Percentiles rank a stretch among this genome's conserved stretches.
Conservation (phyloP, 208 protist species). For the Trypanosoma rangeli region DNA sequence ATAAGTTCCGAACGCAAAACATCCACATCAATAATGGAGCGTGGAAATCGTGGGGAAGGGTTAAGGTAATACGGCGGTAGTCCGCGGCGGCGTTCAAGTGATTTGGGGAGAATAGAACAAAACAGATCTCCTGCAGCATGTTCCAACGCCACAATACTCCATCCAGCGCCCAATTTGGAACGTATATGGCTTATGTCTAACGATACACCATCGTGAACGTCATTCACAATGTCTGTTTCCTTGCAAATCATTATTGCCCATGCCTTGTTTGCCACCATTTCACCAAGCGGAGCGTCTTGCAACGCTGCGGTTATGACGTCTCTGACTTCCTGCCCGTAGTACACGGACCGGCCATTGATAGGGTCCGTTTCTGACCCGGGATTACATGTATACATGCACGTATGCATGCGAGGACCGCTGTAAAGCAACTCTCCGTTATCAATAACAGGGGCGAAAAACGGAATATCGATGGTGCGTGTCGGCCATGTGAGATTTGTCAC, state of each 20-base stretch:
- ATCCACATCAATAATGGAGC: conserved; percentile 30
- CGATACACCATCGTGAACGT: conserved; percentile 7
- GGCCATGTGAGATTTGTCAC: conserved; percentile 60
- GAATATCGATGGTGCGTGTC: conserved; percentile 28
- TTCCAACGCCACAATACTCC: conserved; percentile 50
- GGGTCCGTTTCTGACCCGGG: conserved; percentile 70
- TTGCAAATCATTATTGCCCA: conserved; percentile 52
- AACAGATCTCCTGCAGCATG: conserved; percentile 37
- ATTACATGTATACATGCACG: conserved; percentile 76
- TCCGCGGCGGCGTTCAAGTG: conserved; percentile 59
- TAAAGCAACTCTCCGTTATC: conserved; percentile 58
- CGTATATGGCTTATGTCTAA: conserved; percentile 31
- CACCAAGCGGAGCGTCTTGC: conserved; percentile 54
- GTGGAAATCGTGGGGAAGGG: conserved; percentile 60
- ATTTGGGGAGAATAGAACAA: conserved; percentile 60
- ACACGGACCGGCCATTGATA: conserved; percentile 53
- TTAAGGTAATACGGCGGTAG: conserved; percentile 46
- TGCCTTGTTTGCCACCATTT: conserved; percentile 74
- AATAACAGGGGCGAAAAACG: conserved; percentile 41
- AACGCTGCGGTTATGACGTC: conserved; percentile 55
- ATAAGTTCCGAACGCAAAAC: conserved; percentile 20
- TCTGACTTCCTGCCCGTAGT: conserved; percentile 65
- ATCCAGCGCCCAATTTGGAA: conserved; percentile 44
- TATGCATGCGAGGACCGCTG: conserved; percentile 83
- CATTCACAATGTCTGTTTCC: conserved; percentile 37